A percentile compares a stretch with the other conserved stretches of the same genome.
These are phyloP conservation scores for Talaromyces marneffei DNA, from an alignment of 2,329 filamentous ascomycete genomes.

Conservation along the genomic window DNA sequence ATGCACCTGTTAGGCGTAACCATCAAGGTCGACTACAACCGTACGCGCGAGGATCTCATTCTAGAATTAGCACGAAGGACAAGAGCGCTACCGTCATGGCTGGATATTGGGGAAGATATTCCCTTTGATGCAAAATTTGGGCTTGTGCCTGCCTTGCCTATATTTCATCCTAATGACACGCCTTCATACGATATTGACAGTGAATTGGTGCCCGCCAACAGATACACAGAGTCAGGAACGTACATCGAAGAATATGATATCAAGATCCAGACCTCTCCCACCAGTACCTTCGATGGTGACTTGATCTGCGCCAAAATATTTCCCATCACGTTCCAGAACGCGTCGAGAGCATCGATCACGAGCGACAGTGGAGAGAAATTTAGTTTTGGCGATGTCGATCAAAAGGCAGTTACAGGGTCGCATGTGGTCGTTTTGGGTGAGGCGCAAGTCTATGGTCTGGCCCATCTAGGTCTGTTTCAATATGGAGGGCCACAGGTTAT, in stretches of 20 bases:
- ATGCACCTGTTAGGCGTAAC: conserved; percentile 7
- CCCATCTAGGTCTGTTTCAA: not conserved
- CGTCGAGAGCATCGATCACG: not conserved
- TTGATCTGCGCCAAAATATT: conserved; percentile 8
- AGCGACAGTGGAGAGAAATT: not conserved
- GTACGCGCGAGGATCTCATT: conserved; percentile 1
- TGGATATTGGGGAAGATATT: conserved; percentile 11
- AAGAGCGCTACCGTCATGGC: conserved; percentile 1
- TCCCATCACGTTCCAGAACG: not conserved
- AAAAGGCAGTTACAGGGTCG: not conserved
- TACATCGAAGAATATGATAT: conserved; percentile 3
- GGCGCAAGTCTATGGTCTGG: not conserved
- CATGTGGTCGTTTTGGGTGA: conserved; percentile 6
- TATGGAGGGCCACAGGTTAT: conserved; percentile 1
- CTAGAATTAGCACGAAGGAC: conserved; percentile 7
- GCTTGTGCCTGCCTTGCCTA: conserved; percentile 6
- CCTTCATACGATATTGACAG: not conserved
- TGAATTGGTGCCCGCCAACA: not conserved
- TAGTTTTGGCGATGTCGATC: not conserved
- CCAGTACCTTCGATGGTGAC: not conserved
- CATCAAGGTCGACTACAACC: conserved; percentile 5
- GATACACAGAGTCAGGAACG: not conserved
- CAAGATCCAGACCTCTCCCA: conserved; percentile 6
- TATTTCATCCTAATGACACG: conserved; percentile 8
- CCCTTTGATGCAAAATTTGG: conserved; percentile 1